phyloP scores from a whole-genome alignment of 2,329 filamentous ascomycete species.

The Pseudogymnoascus verrucosus region DNA sequence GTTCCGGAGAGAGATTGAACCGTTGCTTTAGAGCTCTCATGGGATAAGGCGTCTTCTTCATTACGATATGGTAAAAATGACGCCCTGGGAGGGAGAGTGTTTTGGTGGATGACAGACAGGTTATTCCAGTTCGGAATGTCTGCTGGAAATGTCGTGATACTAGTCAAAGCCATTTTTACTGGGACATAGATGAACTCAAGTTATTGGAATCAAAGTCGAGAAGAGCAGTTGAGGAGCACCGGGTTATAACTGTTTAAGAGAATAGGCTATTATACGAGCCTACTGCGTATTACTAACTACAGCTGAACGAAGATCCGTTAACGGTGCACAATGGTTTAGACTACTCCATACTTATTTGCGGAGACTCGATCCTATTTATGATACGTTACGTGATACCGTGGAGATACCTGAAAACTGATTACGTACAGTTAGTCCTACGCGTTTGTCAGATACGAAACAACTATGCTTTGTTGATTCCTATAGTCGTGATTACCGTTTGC shows the following conservation, averaged over 20 bases:
- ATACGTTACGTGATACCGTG: neutral
- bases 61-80: slow-evolving; percentile 47
- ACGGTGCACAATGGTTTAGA: neutral
- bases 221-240: neutral
- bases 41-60: slow-evolving; percentile 40
- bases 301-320: neutral
- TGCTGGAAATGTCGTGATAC: slow-evolving; percentile 18
- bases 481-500: neutral
- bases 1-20: slow-evolving; percentile 26
- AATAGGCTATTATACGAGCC: neutral
- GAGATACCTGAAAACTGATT: neutral
- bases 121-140: slow-evolving; percentile 52
- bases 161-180: neutral
- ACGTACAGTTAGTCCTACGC: neutral
- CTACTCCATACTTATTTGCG: neutral
- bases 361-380: neutral
- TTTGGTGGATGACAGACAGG: slow-evolving; percentile 49
- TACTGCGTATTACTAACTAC: neutral
- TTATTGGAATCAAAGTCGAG: neutral
- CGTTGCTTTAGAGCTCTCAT: slow-evolving; percentile 33
- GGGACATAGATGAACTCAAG: neutral
- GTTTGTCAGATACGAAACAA: neutral
- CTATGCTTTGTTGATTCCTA: neutral
- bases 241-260: neutral
- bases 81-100: slow-evolving; percentile 48